These are phyloP conservation scores for Mycena belliarum DNA, from an alignment of 768 basidiomycete genomes.

Conservation along the genomic window DNA sequence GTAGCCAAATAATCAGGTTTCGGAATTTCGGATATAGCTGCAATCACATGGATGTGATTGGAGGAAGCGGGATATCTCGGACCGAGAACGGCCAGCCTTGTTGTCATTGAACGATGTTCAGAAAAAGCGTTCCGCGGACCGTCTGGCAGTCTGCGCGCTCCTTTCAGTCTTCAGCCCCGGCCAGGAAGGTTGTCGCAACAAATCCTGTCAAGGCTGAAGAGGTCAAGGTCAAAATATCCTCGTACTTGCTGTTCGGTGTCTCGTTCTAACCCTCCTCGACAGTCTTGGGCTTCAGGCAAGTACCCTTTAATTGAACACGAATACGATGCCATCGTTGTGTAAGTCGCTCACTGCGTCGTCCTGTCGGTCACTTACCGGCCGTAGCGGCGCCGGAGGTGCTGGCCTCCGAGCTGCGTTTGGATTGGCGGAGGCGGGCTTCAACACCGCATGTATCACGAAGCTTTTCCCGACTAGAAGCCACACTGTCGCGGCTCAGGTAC, in stretches of 20 bases:
- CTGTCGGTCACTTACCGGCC: background rate
- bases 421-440: conserved; percentile 96
- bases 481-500: conserved; percentile 94
- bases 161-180: conserved; percentile 67
- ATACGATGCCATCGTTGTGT: conserved; percentile 99
- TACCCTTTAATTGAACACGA: conserved; percentile 99
- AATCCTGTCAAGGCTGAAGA: conserved; percentile 81
- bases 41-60: conserved; percentile 10
- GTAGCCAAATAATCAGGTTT: too few relatives aligned
- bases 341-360: conserved; percentile 36
- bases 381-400: conserved; percentile 95
- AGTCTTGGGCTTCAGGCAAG: conserved; percentile 83
- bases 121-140: conserved; percentile 59
- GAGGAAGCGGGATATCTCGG: background rate
- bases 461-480: conserved; percentile 98
- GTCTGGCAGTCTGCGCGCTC: conserved; percentile 52
- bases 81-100: conserved; percentile 17
- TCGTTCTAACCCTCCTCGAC: conserved; percentile 18
- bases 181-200: conserved; percentile 63
- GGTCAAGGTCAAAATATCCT: conserved; percentile 56
- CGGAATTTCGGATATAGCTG: conserved; percentile 9
- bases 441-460: conserved; percentile 99
- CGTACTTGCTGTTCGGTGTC: background rate
- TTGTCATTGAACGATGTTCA: conserved; percentile 54
- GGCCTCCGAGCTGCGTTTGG: conserved; percentile 98